phyloP scores from a whole-genome alignment of 345 rosid genomes.

The Eucalyptus erythrocorys region DNA sequence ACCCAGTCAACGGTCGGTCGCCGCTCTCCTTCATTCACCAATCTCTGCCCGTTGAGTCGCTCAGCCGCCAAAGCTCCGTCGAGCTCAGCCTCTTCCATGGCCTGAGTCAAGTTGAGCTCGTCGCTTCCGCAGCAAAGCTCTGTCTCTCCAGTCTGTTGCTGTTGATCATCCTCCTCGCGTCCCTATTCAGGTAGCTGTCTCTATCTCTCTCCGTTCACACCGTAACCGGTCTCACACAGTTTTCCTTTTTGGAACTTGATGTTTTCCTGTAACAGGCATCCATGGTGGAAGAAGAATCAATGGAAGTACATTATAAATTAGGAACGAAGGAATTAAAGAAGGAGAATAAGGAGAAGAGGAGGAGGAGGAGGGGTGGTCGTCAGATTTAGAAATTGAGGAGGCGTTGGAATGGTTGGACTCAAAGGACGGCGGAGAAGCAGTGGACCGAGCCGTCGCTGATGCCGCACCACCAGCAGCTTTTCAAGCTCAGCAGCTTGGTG shows the following conservation, averaged over 20 bases:
- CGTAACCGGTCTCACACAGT: not conserved
- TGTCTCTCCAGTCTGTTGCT: not conserved
- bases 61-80: not conserved
- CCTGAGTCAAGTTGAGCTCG: not conserved
- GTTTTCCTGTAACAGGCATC: not conserved
- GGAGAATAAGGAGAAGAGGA: conserved; percentile 30
- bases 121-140: not conserved
- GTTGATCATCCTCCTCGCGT: not conserved
- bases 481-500: conserved; percentile 69
- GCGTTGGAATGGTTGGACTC: conserved; percentile 67
- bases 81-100: not conserved
- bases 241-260: not conserved
- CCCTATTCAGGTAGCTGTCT: not conserved
- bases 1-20: not conserved
- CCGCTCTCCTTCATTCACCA: not conserved
- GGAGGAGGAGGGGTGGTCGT: conserved; percentile 34
- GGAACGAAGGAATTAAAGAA: not conserved
- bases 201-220: not conserved
- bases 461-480: conserved; percentile 71
- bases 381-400: conserved; percentile 65
- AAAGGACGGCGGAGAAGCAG: conserved; percentile 40
- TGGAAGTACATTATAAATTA: not conserved
- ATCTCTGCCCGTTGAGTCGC: not conserved
- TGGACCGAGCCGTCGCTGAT: conserved; percentile 39
- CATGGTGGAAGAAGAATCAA: not conserved